A percentile compares a stretch with the other conserved stretches of the same genome.
phyloP scores from a whole-genome alignment of 1,284 basidiomycete genomes.

The Ganoderma lingzhi region DNA sequence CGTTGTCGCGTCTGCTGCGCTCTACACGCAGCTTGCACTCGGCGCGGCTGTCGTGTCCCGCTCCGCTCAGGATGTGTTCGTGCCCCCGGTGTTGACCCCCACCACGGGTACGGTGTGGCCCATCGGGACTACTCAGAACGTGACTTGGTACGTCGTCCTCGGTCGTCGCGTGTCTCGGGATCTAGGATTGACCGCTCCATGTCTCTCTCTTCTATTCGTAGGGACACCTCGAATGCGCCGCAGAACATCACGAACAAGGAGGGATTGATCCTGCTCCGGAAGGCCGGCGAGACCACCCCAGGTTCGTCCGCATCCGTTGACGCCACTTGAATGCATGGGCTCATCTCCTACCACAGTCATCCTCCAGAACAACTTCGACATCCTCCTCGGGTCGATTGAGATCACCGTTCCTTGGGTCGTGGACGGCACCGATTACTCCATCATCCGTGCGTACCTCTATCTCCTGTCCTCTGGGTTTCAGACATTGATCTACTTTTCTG shows the following conservation, averaged over 20 bases:
- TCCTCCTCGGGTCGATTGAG: slow-evolving; percentile 24
- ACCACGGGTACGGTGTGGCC: slow-evolving; percentile 45
- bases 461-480: background rate
- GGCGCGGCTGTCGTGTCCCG: slow-evolving; percentile 18
- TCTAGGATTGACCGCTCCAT: background rate
- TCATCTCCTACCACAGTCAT: slow-evolving; percentile 17
- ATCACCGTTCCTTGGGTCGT: slow-evolving; percentile 27
- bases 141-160: slow-evolving; percentile 49
- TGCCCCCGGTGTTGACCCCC: slow-evolving; percentile 49
- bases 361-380: slow-evolving; percentile 27
- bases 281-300: background rate
- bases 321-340: slow-evolving; percentile 9
- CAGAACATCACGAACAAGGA: background rate
- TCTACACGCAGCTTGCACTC: slow-evolving; percentile 21
- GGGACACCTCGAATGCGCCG: slow-evolving; percentile 43
- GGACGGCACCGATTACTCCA: slow-evolving; percentile 25
- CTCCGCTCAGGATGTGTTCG: slow-evolving; percentile 48
- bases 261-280: background rate
- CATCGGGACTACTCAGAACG: slow-evolving; percentile 45
- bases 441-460: slow-evolving; percentile 14
- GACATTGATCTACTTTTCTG: background rate
- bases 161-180: background rate
- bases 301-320: background rate
- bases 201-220: slow-evolving; percentile 19
- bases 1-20: slow-evolving; percentile 23